Evolutionary conservation across 805 yeast species (phyloP).

Genomic region (Pichia manshurica): DNA sequence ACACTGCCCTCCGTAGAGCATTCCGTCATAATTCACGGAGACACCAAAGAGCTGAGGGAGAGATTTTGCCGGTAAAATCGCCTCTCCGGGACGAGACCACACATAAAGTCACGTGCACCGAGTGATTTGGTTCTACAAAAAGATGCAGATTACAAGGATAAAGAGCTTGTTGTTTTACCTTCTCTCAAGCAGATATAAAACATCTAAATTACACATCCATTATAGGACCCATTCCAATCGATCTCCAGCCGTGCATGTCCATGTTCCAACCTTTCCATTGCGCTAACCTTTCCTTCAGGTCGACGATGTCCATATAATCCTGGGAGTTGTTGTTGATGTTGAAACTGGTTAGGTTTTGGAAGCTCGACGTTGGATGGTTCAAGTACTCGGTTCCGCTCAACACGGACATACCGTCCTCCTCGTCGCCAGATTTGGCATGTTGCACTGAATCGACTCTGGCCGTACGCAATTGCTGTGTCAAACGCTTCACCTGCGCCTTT

Average conservation of each 20-base stretch:
- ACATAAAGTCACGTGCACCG: too few species aligned
- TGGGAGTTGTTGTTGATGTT: slow-evolving; percentile 21
- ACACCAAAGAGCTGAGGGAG: too few species aligned
- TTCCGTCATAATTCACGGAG: background rate
- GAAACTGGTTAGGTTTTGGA: slow-evolving; percentile 23
- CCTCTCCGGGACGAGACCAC: too few species aligned
- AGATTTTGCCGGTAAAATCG: too few species aligned
- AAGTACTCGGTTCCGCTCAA: slow-evolving; percentile 17
- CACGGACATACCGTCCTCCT: slow-evolving; percentile 18
- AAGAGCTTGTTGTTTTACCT: too few species aligned
- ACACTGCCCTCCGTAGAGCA: too few species aligned
- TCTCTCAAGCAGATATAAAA: too few species aligned
- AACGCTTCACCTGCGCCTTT: slow-evolving; percentile 24
- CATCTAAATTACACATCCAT: slow-evolving; percentile 38
- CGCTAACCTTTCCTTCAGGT: slow-evolving; percentile 51
- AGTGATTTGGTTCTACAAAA: too few species aligned
- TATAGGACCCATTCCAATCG: slow-evolving; percentile 59
- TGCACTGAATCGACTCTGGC: slow-evolving; percentile 30
- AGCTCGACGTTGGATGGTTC: slow-evolving; percentile 18
- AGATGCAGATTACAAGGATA: too few species aligned
- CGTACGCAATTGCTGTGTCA: slow-evolving; percentile 26
- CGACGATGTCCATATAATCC: slow-evolving; percentile 43
- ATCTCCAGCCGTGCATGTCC: slow-evolving; percentile 81
- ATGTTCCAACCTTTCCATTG: slow-evolving; percentile 83
- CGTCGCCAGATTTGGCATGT: slow-evolving; percentile 19